Percentiles rank a stretch among this genome's conserved stretches.
These are phyloP conservation scores for Neurospora sublineolata DNA, from an alignment of 495 filamentous ascomycete genomes.

Conservation along the genomic window DNA sequence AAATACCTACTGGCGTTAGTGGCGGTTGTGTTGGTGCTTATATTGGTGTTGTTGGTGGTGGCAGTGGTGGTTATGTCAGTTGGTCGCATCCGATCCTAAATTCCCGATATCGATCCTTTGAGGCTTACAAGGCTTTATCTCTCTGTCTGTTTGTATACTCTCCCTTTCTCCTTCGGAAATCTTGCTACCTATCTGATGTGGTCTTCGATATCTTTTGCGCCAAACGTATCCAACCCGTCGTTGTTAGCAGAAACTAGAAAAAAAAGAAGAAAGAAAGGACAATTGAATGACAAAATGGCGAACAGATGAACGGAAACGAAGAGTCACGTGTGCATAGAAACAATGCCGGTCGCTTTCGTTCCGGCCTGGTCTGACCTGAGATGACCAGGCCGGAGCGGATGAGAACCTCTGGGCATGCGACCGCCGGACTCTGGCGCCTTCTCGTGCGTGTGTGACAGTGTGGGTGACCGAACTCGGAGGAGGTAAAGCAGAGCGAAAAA, in stretches of 20 bases:
- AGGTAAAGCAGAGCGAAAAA: neutral
- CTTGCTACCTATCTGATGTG: too few relatives aligned
- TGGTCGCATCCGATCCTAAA: neutral
- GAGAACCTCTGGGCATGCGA: neutral
- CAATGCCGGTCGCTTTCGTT: neutral
- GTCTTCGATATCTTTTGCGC: too few relatives aligned
- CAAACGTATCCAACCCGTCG: too few relatives aligned
- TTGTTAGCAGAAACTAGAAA: too few relatives aligned
- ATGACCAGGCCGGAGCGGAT: neutral
- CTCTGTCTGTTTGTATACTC: too few relatives aligned
- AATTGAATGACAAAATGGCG: too few relatives aligned
- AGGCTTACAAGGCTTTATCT: neutral
- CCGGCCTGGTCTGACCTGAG: neutral
- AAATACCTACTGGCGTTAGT: neutral
- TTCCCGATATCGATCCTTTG: neutral
- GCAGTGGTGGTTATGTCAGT: neutral
- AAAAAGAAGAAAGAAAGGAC: too few relatives aligned
- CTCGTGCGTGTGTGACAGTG: neutral
- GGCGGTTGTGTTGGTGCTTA: neutral
- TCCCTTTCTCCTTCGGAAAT: too few relatives aligned
- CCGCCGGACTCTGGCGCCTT: neutral
- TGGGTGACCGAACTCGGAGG: neutral
- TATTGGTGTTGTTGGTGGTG: neutral
- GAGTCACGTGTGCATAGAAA: neutral
- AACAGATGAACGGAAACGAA: neutral